Base-by-base conservation (phyloP, 768 basidiomycete species). In the Sarcomyxa edulis region DNA sequence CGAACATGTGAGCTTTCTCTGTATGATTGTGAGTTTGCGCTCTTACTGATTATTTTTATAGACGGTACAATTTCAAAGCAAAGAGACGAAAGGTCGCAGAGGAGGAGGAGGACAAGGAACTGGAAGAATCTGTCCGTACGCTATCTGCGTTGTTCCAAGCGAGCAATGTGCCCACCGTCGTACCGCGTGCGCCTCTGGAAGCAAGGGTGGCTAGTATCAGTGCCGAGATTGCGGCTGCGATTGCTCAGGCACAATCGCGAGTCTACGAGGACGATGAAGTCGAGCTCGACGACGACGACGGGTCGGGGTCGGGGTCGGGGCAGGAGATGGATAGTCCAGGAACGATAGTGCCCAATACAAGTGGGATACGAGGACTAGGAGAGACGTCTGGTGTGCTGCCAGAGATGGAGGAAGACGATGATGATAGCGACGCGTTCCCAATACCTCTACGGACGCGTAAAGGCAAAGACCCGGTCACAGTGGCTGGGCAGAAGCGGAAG, bases 41-140 rank as follows among this genome's bases (percentile, higher is more conserved):
- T 40, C 42, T 24, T n/a, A 45, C 45, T 62, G 30, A 56, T 52
- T 22, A 35, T 21, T 40, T 35, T 24, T 45, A 7, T 46, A 87
- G 85, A 47, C 83, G 78, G 68, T 86, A 85, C 54, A 84, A 72
- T 46, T 87, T 88, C 54, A 87, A 85, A 52, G 70, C 80, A 11
- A 86, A 86, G 58, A 81, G 76, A 47, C 74, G 76, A 39, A 68
- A 78, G 45, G 58, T 68, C 20, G 57, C 58, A 25, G 72, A 71
- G 22, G 67, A 69, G 4, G 73, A 71, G 7, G 74, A 77, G n/a
- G 78, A 83, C 35, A 65, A 67, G 29, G 77, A 80, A 35, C 54
- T 87, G 39, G 82, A 76, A 39, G 84, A 84, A 50, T 83, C 81
- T 7, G 81, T 86, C 29, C 76, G 81, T 34, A 82, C 83, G 22